These are phyloP conservation scores for Colletotrichum sansevieriae DNA, from an alignment of 2,329 filamentous ascomycete species.

Conservation along the genomic window DNA sequence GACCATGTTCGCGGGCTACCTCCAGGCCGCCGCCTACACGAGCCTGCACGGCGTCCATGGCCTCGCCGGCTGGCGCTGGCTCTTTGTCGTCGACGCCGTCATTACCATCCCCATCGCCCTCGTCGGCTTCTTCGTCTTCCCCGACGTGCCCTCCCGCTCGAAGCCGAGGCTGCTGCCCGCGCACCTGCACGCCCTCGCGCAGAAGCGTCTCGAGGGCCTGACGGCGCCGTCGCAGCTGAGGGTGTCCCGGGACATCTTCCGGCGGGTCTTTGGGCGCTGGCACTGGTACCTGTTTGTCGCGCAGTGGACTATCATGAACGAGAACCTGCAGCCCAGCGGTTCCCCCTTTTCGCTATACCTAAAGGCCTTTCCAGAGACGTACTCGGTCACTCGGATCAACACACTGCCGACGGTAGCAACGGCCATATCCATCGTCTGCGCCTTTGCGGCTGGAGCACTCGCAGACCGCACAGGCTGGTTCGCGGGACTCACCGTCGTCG, in stretches of 20 bases:
- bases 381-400: slow-evolving; percentile 56
- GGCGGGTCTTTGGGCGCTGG: slow-evolving; percentile 54
- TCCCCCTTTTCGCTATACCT: slow-evolving; percentile 57
- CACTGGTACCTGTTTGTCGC: slow-evolving; percentile 55
- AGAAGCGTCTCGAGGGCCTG: slow-evolving; percentile 46
- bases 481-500: slow-evolving; percentile 50
- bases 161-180: slow-evolving; percentile 50
- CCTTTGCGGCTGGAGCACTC: slow-evolving; percentile 49
- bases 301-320: slow-evolving; percentile 55
- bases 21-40: slow-evolving; percentile 67
- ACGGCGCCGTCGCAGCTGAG: slow-evolving; percentile 49
- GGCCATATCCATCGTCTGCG: slow-evolving; percentile 53
- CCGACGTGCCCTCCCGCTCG: slow-evolving; percentile 48
- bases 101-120: slow-evolving; percentile 68
- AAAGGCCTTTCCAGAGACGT: slow-evolving; percentile 51
- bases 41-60: slow-evolving; percentile 64
- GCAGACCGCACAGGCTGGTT: slow-evolving; percentile 52
- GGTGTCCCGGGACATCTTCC: slow-evolving; percentile 52
- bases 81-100: slow-evolving; percentile 71
- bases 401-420: slow-evolving; percentile 56
- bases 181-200: slow-evolving; percentile 48
- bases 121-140: slow-evolving; percentile 55
- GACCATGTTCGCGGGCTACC: slow-evolving; percentile 68
- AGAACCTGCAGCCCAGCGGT: slow-evolving; percentile 51
- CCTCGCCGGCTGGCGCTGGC: slow-evolving; percentile 64